Conservation (phyloP, 768 basidiomycete genomes). For the Amanita pallidorosea region DNA sequence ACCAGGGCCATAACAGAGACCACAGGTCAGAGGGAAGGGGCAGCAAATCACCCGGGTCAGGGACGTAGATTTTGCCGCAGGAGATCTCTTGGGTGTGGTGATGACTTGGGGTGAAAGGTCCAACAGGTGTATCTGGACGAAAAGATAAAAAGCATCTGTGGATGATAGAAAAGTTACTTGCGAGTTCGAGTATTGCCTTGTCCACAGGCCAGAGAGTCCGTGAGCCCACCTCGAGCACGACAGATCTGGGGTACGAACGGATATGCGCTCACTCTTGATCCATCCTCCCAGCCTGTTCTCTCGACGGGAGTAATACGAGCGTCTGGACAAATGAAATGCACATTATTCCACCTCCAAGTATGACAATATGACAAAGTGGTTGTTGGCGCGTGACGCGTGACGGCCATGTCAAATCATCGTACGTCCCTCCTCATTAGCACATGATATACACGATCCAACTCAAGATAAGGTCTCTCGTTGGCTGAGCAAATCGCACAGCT, state of each 20-base stretch:
- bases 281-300: conserved; percentile 71
- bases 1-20: conserved; percentile 11
- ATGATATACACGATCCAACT: too few relatives aligned
- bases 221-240: conserved; percentile 80
- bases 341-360: conserved; percentile 18
- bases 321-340: conserved; percentile 63
- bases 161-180: conserved; percentile 22
- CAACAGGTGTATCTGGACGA: conserved; percentile 69
- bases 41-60: conserved; percentile 37
- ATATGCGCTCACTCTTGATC: conserved; percentile 55
- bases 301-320: conserved; percentile 62
- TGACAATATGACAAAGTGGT: conserved; percentile 10
- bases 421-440: too few relatives aligned
- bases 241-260: conserved; percentile 20
- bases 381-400: not conserved
- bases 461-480: conserved; percentile 37
- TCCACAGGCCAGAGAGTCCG: conserved; percentile 76
- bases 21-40: conserved; percentile 31
- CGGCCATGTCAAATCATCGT: too few relatives aligned
- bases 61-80: conserved; percentile 64
- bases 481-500: conserved; percentile 79
- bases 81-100: conserved; percentile 52
- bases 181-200: conserved; percentile 67
- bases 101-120: conserved; percentile 49
- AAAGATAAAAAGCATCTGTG: not conserved